Conservation (phyloP, 2,329 filamentous ascomycete species). For the Didymosphaeria variabile region DNA sequence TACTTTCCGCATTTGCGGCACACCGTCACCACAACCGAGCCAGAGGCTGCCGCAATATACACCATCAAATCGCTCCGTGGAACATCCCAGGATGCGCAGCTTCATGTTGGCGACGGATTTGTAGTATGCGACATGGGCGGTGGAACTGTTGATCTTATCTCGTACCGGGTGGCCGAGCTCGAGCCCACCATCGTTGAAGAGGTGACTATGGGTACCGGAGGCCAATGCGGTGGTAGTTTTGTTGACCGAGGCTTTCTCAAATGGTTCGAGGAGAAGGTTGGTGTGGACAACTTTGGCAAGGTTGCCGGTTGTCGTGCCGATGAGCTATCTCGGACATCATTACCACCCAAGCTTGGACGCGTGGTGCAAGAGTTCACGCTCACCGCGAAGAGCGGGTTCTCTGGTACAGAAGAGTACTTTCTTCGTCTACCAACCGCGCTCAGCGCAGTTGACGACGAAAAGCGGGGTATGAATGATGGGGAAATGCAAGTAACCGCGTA, state of each 20-base stretch:
- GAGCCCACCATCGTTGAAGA: conserved; percentile 31
- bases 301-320: conserved; percentile 27
- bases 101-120: conserved; percentile 32
- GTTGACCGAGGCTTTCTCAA: conserved; percentile 34
- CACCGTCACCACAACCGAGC: conserved; percentile 24
- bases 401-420: conserved; percentile 22
- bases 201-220: conserved; percentile 32
- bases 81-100: conserved; percentile 21
- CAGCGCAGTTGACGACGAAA: conserved; percentile 21
- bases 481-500: conserved; percentile 34
- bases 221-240: conserved; percentile 40
- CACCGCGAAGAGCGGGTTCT: conserved; percentile 33
- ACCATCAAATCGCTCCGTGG: conserved; percentile 28
- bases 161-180: conserved; percentile 27
- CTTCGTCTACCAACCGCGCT: conserved; percentile 29
- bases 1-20: conserved; percentile 22
- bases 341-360: conserved; percentile 20
- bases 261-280: conserved; percentile 35
- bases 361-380: conserved; percentile 35
- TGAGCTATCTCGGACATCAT: conserved; percentile 22
- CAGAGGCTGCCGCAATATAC: conserved; percentile 40
- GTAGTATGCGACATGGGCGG: conserved; percentile 43
- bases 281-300: conserved; percentile 26
- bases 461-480: conserved; percentile 31
- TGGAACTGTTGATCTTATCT: conserved; percentile 40